Evolutionary conservation across 2,329 filamentous ascomycete genomes (phyloP), one percentile per base, ranked within the genome.

Genomic region (Cercospora janseana): DNA sequence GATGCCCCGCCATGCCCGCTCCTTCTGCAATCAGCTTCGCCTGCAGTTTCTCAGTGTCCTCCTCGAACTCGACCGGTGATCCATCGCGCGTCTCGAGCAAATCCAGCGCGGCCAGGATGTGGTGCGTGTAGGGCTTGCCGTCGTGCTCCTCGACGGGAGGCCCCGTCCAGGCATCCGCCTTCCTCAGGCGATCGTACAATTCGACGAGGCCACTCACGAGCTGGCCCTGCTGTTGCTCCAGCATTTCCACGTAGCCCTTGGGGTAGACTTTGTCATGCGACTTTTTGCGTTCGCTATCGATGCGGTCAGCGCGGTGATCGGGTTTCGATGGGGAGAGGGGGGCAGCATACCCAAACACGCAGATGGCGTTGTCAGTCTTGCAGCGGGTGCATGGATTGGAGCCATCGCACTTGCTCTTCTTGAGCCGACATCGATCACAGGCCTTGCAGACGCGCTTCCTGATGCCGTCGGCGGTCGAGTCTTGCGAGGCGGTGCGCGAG

Each of bases 381-480:
- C 81, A 85, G 52, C 81, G 72, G 59, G 75, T 75, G 70, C 81
- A 85, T 13, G 81, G 80, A 59, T 72, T 78, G 28, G 77, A 72
- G 57, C 81, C 81, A 63, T 85, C 81, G 67, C 81, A 85, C 78
- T 85, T 85, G 64, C 80, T 83, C 65, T 85, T 85, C 69, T 85
- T 85, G 51, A 83, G 60, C 40, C 81, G 74, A 70, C 81, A 85
- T 52, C 81, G 75, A 67, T 85, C 81, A 67, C 81, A 85, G 18
- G 81, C 81, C 69, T 84, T 85, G 66, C 81, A 82, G 29, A 84
- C 81, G 62, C 81, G 74, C 69, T 85, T 84, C 59, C 81, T 59
- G 31, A 66, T 62, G 34, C 57, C 52, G 31, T 65, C 64, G 9
- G 59, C 47, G 2, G 62, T 58, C 12, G 59, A 63, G 43, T 61